phyloP scores from a whole-genome alignment of 805 yeast species.

The Cyberlindnera veronae region DNA sequence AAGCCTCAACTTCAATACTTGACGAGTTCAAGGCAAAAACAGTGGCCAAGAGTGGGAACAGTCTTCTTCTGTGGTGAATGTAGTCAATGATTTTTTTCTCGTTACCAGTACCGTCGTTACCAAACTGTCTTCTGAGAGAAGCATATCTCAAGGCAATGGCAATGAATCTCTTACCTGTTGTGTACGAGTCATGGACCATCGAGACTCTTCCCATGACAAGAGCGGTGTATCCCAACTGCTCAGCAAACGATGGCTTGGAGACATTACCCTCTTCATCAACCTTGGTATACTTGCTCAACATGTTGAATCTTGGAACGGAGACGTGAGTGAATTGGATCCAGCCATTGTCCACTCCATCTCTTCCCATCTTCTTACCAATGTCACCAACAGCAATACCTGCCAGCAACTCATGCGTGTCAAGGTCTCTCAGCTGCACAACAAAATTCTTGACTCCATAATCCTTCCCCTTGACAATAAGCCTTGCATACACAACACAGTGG shows the following conservation, averaged over 20 bases:
- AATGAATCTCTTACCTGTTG: slow-evolving; percentile 71
- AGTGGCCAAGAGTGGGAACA: slow-evolving; percentile 76
- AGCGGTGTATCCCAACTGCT: slow-evolving; percentile 86
- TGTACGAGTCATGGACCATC: slow-evolving; percentile 83
- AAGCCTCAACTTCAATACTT: slow-evolving; percentile 44
- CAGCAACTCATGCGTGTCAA: slow-evolving; percentile 57
- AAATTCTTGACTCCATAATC: slow-evolving; percentile 93
- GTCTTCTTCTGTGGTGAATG: slow-evolving; percentile 78
- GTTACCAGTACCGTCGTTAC: slow-evolving; percentile 40
- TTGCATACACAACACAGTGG: slow-evolving; percentile 81
- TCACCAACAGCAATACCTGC: slow-evolving; percentile 89
- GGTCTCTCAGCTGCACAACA: slow-evolving; percentile 84
- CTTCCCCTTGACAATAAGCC: slow-evolving; percentile 74
- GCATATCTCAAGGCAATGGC: slow-evolving; percentile 88
- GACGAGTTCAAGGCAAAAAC: slow-evolving; percentile 69
- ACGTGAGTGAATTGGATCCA: slow-evolving; percentile 92
- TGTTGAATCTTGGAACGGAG: slow-evolving; percentile 74
- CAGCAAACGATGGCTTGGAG: slow-evolving; percentile 62
- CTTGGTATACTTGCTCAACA: slow-evolving; percentile 76
- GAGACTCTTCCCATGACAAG: slow-evolving; percentile 82
- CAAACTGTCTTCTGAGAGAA: slow-evolving; percentile 84
- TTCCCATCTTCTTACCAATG: slow-evolving; percentile 93
- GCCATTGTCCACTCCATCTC: slow-evolving; percentile 94
- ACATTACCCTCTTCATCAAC: slow-evolving; percentile 68
- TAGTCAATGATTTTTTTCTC: slow-evolving; percentile 26